Conservation (phyloP, 257 asterid species). For the Datura wrightii region DNA sequence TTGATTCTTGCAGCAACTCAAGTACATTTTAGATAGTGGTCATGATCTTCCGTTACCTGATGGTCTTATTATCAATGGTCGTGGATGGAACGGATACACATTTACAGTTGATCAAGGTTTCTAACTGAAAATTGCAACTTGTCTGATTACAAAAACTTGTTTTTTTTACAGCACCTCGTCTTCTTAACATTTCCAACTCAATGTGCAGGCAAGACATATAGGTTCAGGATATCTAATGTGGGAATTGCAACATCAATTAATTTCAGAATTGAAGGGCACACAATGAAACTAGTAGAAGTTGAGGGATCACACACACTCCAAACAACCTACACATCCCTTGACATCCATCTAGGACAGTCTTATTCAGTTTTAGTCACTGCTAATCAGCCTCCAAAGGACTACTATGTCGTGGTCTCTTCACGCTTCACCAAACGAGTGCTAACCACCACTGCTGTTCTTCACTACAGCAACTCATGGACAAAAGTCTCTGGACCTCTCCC, state of each 20-base stretch:
- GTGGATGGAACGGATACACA: constrained; percentile 89
- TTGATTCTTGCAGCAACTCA: constrained; percentile 65
- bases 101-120: constrained; percentile 83
- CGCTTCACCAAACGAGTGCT: constrained; percentile 81
- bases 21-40: constrained; percentile 75
- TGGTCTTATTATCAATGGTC: constrained; percentile 92
- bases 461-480: constrained; percentile 72
- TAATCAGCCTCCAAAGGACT: constrained; percentile 81
- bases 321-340: constrained; percentile 69
- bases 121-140: neutral
- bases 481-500: constrained; percentile 79
- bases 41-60: constrained; percentile 88
- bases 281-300: constrained; percentile 85
- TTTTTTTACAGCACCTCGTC: neutral
- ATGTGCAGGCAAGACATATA: constrained; percentile 79
- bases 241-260: constrained; percentile 79
- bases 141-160: neutral
- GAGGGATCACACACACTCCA: constrained; percentile 98
- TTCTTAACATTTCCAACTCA: neutral
- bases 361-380: constrained; percentile 89
- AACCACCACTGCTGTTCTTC: constrained; percentile 85
- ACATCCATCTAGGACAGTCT: constrained; percentile 88
- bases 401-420: constrained; percentile 75
- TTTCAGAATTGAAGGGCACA: constrained; percentile 89
- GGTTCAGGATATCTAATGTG: constrained; percentile 90